Evolutionary conservation across 2,329 filamentous ascomycete species (phyloP).

Genomic region (Xenoacremonium recifei): DNA sequence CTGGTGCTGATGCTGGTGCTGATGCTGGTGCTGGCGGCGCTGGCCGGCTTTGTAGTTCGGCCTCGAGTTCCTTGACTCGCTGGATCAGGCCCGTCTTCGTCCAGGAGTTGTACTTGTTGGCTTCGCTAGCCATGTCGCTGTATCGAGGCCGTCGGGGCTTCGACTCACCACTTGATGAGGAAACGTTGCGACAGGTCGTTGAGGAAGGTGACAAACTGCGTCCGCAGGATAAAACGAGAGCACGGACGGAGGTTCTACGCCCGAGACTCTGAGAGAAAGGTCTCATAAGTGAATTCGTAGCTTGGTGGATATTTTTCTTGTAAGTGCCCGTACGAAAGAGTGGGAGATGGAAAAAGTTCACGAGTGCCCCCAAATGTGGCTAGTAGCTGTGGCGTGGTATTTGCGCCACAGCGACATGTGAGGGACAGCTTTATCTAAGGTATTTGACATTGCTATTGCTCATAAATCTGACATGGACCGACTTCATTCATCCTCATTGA

Average conservation of each 20-base stretch:
- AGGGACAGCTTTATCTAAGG: conserved; percentile 15
- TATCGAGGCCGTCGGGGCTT: conserved; percentile 15
- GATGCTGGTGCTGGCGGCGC: conserved; percentile 26
- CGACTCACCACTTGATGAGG: conserved; percentile 23
- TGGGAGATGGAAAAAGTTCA: conserved; percentile 21
- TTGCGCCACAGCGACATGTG: conserved; percentile 15
- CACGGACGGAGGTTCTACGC: conserved; percentile 24
- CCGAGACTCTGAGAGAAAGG: conserved; percentile 22
- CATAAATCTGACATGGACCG: background rate
- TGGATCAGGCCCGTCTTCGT: conserved; percentile 65
- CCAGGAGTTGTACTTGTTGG: conserved; percentile 62
- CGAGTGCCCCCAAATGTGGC: conserved; percentile 20
- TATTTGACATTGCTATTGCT: conserved; percentile 2
- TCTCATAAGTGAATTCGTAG: conserved; percentile 29
- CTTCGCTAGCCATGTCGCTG: conserved; percentile 30
- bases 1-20: background rate
- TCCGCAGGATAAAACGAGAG: conserved; percentile 4
- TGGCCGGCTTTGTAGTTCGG: conserved; percentile 54
- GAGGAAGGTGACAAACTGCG: conserved; percentile 7
- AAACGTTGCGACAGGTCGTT: conserved; percentile 3
- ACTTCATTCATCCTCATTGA: no score
- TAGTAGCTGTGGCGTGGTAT: conserved; percentile 13
- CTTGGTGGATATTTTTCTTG: conserved; percentile 17
- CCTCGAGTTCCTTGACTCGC: conserved; percentile 66
- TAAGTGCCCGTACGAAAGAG: conserved; percentile 20